Evolutionary conservation across 192 early-diverging fungal species (phyloP), one percentile per base, ranked within the genome.

Genomic region (Pilaira anomala): DNA sequence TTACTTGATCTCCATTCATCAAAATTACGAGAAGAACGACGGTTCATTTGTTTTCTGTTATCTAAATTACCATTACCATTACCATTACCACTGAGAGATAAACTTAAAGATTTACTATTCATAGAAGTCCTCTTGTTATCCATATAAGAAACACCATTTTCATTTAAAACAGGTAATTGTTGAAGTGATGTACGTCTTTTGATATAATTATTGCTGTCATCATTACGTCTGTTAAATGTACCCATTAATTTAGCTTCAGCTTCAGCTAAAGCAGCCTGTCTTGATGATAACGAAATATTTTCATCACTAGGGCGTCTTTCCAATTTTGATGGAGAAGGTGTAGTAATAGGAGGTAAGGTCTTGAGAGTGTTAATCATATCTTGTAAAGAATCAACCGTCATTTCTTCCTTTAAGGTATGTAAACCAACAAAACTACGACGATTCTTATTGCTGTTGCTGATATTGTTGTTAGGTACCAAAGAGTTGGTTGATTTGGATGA

Each of bases 281-380:
- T 63, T 40, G 63, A 65, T 26, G 73, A 56, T n/a, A 49, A 36
- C 28, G 44, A 19, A 24, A 51, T 55, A 12, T 60, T 41, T 5
- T 63, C 57, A 29, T 74, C 72, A 22, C 46, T 51, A 18, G 28
- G 18, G 24, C 53, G 54, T 16, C 36, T 26, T 28, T 52, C 59
- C 3, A 55, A 33, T 16, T 41, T 41, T 9, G 62, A 46, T 39
- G 58, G 42, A 33, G 63, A 66, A 26, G 28, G 68, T 30, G 53
- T 50, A 12, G 55, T 56, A 39, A 65, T 60, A 46, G 76, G 62
- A 11, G 83, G 80, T 9, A 80, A 48, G 44, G 52, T 73, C 40
- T 80, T 82, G 24, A 85, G 63, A 24, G 68, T 79, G 42, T 72
- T 77, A 58, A 82, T 85, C 39, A 80, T 82, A 33, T 80, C 65